Base-by-base conservation (phyloP, 1,139 yeast species). In the Diutina mesorugosa region DNA sequence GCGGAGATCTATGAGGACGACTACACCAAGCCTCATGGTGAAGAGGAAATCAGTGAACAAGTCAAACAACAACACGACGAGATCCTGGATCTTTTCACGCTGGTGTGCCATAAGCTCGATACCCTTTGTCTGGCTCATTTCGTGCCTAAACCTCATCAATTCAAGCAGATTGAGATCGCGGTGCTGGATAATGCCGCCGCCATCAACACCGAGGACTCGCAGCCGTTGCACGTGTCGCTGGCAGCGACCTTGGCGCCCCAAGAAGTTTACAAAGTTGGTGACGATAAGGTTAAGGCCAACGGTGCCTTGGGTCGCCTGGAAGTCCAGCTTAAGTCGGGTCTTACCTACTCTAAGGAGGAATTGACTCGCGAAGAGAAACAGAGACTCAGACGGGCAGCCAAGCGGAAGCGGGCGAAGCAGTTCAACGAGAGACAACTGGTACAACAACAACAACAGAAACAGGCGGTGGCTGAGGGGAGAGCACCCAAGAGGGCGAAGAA, bases 1-100 rank as follows among this genome's bases (percentile, higher is more conserved):
- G 97, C 98, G 0, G 97, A 93, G 65, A 70, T 89, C 50, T 93
- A 93, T 68, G 98, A 91, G 69, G 96, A 90, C 58, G 96, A 90
- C 60, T 84, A 81, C 63, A 79, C 84, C 58, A 70, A 75, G 56
- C 73, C 69, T 7, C 76, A 76, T n/a, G 69, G 74, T 6, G 69
- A 72, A 48, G 67, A 69, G 51, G 73, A 74, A 60, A 68, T 73
- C 45, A 76, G 78, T 52, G 96, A 87, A 60, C 87, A 85, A 64
- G 69, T 87, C 21, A 76, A 81, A 58, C 78, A 78, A 56, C 85
- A 87, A 12, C 98, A 93, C 68, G 81, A 83, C 60, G 98, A 91
- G 67, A 84, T 95, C 57, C 73, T 78, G 51, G 83, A 78, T 54
- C 67, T 93, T 59, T 90, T 84, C 66, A 77, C 78, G 55, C 74